A percentile compares a stretch with the other conserved stretches of the same genome.
Evolutionary conservation across 2,329 filamentous ascomycete species (phyloP).

Genomic region (Penicillium paneum): DNA sequence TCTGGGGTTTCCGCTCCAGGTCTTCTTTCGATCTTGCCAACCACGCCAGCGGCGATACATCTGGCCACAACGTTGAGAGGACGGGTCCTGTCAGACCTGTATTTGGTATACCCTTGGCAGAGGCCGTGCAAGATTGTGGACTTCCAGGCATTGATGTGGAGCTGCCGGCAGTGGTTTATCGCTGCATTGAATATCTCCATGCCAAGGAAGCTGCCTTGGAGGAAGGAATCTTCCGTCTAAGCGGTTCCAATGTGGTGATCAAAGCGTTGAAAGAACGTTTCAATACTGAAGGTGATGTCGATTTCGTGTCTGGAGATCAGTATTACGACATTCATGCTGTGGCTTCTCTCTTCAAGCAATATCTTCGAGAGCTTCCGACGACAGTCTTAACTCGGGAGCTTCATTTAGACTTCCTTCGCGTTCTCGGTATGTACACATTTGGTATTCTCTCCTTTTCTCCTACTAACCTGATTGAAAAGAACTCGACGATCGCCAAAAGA

Average conservation of each 20-base stretch:
- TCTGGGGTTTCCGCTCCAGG: conserved; percentile 63
- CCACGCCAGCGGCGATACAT: conserved; percentile 30
- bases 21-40: conserved; percentile 64
- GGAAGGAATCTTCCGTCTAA: conserved; percentile 94
- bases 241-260: conserved; percentile 94
- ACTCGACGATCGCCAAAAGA: conserved; percentile 69
- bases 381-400: conserved; percentile 89
- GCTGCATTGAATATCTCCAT: conserved; percentile 89
- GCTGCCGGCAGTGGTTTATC: conserved; percentile 88
- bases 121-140: conserved; percentile 78
- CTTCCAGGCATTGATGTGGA: conserved; percentile 69
- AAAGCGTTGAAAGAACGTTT: conserved; percentile 88
- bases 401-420: conserved; percentile 80
- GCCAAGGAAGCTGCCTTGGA: conserved; percentile 76
- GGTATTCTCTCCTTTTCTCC: not conserved
- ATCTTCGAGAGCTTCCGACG: conserved; percentile 84
- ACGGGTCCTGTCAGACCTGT: conserved; percentile 64
- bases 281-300: conserved; percentile 87
- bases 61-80: conserved; percentile 46
- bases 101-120: conserved; percentile 80
- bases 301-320: conserved; percentile 71
- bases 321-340: conserved; percentile 96
- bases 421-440: conserved; percentile 55
- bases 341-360: conserved; percentile 88
- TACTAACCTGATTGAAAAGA: conserved; percentile 48